These are phyloP conservation scores for Sporisorium reilianum DNA, from an alignment of 1,284 basidiomycete genomes.

Conservation along the genomic window DNA sequence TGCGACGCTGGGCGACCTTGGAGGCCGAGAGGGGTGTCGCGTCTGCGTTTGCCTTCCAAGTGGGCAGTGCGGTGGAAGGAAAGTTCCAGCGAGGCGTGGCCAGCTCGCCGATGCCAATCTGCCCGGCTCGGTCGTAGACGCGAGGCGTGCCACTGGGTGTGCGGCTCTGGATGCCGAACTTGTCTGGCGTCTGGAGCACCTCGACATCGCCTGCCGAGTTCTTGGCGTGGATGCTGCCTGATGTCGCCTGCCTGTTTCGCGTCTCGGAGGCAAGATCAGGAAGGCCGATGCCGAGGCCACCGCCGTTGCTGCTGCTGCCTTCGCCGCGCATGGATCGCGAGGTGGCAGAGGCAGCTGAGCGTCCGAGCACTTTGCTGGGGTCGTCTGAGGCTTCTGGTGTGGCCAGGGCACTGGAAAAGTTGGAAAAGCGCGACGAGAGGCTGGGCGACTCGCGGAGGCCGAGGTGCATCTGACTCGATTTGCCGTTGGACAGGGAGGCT, in stretches of 20 bases:
- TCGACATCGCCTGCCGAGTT: conserved; percentile 7
- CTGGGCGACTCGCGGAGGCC: conserved; percentile 40
- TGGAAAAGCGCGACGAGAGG: conserved; percentile 54
- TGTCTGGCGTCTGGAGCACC: conserved; percentile 48
- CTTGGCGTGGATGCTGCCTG: neutral
- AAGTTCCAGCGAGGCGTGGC: conserved; percentile 89
- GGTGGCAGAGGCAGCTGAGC: conserved; percentile 12
- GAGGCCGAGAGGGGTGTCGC: conserved; percentile 25
- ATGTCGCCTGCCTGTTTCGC: conserved; percentile 8
- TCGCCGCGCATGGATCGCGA: conserved; percentile 12
- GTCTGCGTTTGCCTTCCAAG: conserved; percentile 20
- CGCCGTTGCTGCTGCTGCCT: neutral
- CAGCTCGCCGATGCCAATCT: conserved; percentile 96
- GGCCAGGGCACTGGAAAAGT: conserved; percentile 51
- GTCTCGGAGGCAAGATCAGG: conserved; percentile 27
- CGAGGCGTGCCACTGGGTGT: conserved; percentile 33
- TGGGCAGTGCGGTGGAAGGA: conserved; percentile 27
- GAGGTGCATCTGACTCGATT: conserved; percentile 38
- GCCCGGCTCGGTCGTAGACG: conserved; percentile 80
- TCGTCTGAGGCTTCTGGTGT: conserved; percentile 45
- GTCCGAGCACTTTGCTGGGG: conserved; percentile 27
- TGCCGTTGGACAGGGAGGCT: conserved; percentile 4
- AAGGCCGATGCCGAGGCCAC: conserved; percentile 55
- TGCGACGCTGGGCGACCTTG: conserved; percentile 31
- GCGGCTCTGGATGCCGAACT: conserved; percentile 26